A percentile compares a stretch with the other conserved stretches of the same genome.
Evolutionary conservation across 2,329 filamentous ascomycete species (phyloP).

Genomic region (Colletotrichum filicis): DNA sequence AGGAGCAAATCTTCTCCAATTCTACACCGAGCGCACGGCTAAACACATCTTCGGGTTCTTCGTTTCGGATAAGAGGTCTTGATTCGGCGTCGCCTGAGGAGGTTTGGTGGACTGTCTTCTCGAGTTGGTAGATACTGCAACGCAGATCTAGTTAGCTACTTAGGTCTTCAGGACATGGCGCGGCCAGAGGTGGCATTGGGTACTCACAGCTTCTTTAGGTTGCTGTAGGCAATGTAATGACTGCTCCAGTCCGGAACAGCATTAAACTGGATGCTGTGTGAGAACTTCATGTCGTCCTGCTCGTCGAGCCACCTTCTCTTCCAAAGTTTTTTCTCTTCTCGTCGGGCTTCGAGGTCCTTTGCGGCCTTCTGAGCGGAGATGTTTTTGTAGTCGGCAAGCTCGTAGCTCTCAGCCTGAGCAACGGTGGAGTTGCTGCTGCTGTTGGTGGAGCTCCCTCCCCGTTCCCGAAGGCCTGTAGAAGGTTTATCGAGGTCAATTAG

Average conservation of each 20-base stretch:
- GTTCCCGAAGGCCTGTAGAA: conserved; percentile 32
- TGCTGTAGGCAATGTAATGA: conserved; percentile 98
- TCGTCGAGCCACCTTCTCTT: conserved; percentile 79
- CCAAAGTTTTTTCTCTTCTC: conserved; percentile 60
- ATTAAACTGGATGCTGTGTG: conserved; percentile 99
- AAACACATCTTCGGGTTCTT: conserved; percentile 86
- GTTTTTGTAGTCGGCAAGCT: conserved; percentile 54
- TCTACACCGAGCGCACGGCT: conserved; percentile 85
- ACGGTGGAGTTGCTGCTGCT: conserved; percentile 8
- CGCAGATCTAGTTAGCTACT: conserved; percentile 25
- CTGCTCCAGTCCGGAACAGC: conserved; percentile 99
- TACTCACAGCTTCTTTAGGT: conserved; percentile 94
- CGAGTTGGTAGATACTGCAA: conserved; percentile 88
- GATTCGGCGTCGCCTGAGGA: conserved; percentile 79
- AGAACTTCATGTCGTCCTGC: conserved; percentile 98
- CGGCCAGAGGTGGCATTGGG: neutral
- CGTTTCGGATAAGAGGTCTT: conserved; percentile 79
- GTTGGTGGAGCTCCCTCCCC: conserved; percentile 35
- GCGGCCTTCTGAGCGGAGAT: conserved; percentile 43
- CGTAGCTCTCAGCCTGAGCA: conserved; percentile 43
- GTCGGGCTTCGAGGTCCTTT: conserved; percentile 46
- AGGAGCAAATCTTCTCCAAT: conserved; percentile 92
- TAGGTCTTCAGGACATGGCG: neutral
- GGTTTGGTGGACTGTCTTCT: conserved; percentile 81
- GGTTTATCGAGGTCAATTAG: conserved; percentile 29